Evolutionary conservation across 2,329 filamentous ascomycete genomes (phyloP), one percentile per base, ranked within the genome.

Genomic region (Tolypocladium ovalisporum): DNA sequence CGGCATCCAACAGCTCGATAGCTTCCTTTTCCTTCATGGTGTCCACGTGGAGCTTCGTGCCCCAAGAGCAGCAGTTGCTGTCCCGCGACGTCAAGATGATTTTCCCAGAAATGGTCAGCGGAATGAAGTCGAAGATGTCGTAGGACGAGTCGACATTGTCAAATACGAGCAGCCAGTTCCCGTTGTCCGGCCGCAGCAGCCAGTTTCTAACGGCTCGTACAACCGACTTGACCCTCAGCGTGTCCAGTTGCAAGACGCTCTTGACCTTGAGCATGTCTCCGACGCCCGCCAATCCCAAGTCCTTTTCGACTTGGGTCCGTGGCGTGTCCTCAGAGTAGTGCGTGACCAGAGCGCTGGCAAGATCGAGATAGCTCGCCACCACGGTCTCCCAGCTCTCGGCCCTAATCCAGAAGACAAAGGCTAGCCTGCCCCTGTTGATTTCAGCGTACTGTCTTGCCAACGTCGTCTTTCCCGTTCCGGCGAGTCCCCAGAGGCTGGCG

Each of bases 401-500:
- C 54, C 61, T 62, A 17, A 67, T 58, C 64, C 65, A 67, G 49
- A 66, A 65, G 15, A 66, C 62, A 32, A 66, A 66, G 0, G 65
- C 65, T 12, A 65, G 55, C 3, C 62, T 58, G 3, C 57, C 35
- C 15, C 57, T 56, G 40, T 65, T 62, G 19, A 58, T 34, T 47
- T 66, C 62, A 10, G 63, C 63, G 29, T 64, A 67, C 8, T 64
- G 60, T 24, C 59, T 64, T 17, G 64, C 65, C 29, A 67, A 51
- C 2, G 64, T 61, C 10, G 65, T 62, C 49, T 67, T 67, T 7
- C 65, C 65, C 2, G 61, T 60, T 9, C 65, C 65, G 19, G 57
- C 27, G 1, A 53, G 53, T 10, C 65, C 65, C 63, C 62, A 65
- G n/a, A 66, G 53, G 27, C 53, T 63, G 34, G 60, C 61, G 29